Percentiles rank a stretch among this genome's conserved stretches.
phyloP scores from a whole-genome alignment of 352 stramenopile genomes.

The Globisporangium splendens region DNA sequence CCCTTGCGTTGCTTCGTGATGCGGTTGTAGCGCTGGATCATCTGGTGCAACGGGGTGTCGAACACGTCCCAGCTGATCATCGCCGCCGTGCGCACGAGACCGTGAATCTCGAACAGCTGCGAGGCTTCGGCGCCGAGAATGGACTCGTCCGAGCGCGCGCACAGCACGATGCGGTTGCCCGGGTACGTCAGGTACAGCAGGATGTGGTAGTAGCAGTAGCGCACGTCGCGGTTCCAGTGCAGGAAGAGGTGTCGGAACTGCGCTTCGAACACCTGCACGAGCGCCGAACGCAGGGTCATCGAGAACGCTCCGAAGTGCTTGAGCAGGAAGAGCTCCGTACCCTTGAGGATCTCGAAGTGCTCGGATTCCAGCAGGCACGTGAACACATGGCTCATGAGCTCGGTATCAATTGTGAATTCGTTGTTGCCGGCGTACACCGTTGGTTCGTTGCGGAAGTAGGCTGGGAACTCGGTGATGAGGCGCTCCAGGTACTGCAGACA shows the following conservation, averaged over 20 bases:
- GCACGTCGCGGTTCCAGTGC: conserved; percentile 83
- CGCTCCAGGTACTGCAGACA: conserved; percentile 66
- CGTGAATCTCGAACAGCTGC: conserved; percentile 69
- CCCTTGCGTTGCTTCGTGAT: conserved; percentile 28
- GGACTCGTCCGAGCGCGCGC: conserved; percentile 66
- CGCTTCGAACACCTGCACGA: conserved; percentile 42
- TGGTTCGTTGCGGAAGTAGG: conserved; percentile 51
- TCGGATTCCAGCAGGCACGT: conserved; percentile 59
- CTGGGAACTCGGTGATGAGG: conserved; percentile 49
- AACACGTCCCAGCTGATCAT: conserved; percentile 56
- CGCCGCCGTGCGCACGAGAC: conserved; percentile 38
- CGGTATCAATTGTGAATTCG: conserved; percentile 25
- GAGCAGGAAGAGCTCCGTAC: conserved; percentile 63
- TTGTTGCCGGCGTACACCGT: conserved; percentile 12
- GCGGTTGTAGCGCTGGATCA: conserved; percentile 46
- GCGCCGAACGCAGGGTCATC: conserved; percentile 41
- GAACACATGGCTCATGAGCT: conserved; percentile 50
- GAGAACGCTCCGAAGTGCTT: conserved; percentile 57
- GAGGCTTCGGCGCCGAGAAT: conserved; percentile 62
- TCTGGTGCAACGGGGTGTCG: conserved; percentile 51
- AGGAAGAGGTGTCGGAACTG: conserved; percentile 68
- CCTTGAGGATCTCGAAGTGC: conserved; percentile 72
- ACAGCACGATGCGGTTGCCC: conserved; percentile 70
- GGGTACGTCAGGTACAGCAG: conserved; percentile 79
- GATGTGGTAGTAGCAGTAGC: conserved; percentile 80